Evolutionary conservation across 208 protist species (phyloP).

Genomic region (Trypanosoma theileri): DNA sequence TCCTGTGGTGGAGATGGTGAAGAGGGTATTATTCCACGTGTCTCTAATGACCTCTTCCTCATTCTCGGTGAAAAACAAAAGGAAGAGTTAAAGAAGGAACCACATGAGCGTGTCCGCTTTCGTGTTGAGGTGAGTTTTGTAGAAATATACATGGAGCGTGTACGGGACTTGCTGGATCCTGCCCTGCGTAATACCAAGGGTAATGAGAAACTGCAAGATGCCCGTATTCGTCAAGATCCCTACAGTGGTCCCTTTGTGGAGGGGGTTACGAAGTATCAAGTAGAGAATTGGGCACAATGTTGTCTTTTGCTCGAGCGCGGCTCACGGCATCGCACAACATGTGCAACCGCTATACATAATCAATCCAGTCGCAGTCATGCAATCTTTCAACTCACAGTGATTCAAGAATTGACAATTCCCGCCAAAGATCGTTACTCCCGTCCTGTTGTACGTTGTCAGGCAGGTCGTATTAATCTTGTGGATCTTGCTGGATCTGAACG

Average conservation of each 20-base stretch:
- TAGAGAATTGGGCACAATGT: slow-evolving; percentile 87
- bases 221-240: slow-evolving; percentile 89
- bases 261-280: slow-evolving; percentile 88
- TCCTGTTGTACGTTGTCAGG: slow-evolving; percentile 59
- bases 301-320: slow-evolving; percentile 89
- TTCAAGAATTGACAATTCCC: slow-evolving; percentile 68
- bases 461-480: slow-evolving; percentile 87
- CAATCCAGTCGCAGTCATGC: slow-evolving; percentile 90
- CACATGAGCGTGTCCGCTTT: slow-evolving; percentile 39
- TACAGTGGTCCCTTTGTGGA: slow-evolving; percentile 87
- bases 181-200: slow-evolving; percentile 69
- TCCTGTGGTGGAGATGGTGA: slow-evolving; percentile 77
- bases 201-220: slow-evolving; percentile 78
- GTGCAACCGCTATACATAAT: slow-evolving; percentile 89
- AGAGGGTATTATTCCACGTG: slow-evolving; percentile 90
- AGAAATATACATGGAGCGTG: slow-evolving; percentile 98
- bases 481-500: slow-evolving; percentile 91
- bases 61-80: slow-evolving; percentile 52
- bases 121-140: slow-evolving; percentile 95
- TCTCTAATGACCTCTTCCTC: slow-evolving; percentile 89
- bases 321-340: slow-evolving; percentile 90
- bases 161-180: slow-evolving; percentile 94
- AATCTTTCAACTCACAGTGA: slow-evolving; percentile 87
- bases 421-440: slow-evolving; percentile 69
- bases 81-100: slow-evolving; percentile 37